Percentiles rank a stretch among this genome's conserved stretches.
Conservation (phyloP, 192 early-diverging fungal genomes). For the Thamnidium elegans region DNA sequence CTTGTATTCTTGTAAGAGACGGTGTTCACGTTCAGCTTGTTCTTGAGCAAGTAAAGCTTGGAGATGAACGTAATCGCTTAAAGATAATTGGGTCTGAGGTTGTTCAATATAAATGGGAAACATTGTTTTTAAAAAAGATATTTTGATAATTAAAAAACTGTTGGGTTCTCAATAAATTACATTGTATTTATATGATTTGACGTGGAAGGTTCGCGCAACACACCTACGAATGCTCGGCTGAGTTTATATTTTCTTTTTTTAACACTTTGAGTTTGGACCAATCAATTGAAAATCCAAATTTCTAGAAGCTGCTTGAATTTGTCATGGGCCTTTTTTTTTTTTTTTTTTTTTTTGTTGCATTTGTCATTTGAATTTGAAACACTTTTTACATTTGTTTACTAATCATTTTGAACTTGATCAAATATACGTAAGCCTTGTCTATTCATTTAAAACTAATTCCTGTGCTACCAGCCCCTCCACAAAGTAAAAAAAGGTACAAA, state of each 20-base stretch:
- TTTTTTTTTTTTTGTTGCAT: no score
- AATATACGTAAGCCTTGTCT: no score
- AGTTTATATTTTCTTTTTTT: constrained; percentile 8
- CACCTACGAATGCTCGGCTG: not conserved
- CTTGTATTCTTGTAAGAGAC: not conserved
- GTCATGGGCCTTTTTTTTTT: no score
- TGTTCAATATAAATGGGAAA: not conserved
- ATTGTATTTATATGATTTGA: not conserved
- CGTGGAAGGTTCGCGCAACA: constrained; percentile 9
- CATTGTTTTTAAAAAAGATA: not conserved
- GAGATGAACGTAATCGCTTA: constrained; percentile 1
- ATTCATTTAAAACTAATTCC: no score
- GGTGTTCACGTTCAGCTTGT: constrained; percentile 2
- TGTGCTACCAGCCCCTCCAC: no score
- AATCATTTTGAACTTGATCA: no score
- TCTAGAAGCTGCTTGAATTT: not conserved
- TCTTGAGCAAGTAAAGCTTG: constrained; percentile 4
- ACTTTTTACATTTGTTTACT: no score
- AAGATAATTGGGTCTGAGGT: not conserved
- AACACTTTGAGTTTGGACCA: not conserved
- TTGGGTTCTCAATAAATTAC: no score
- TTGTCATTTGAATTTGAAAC: no score
- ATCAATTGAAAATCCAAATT: not conserved
- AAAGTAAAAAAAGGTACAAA: no score
- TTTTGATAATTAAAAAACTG: not conserved